phyloP scores from a whole-genome alignment of 495 filamentous ascomycete genomes.

The Neurospora tetrasperma region DNA sequence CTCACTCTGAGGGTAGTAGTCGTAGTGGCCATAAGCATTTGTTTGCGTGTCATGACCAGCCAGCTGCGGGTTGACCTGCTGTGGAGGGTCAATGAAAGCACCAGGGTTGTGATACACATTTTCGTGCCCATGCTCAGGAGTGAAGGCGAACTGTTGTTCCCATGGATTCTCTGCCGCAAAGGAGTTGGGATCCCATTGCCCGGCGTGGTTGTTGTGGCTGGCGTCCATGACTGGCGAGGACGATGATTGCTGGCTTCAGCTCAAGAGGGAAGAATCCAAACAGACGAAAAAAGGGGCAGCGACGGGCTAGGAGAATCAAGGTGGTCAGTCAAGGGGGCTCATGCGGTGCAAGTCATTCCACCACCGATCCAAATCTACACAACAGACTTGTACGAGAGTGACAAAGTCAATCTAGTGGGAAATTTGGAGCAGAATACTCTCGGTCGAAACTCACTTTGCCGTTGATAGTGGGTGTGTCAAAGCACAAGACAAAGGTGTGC shows the following conservation, averaged over 20 bases:
- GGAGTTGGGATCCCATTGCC: slow-evolving; percentile 17
- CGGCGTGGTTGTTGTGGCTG: slow-evolving; percentile 11
- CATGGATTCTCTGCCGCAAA: slow-evolving; percentile 10
- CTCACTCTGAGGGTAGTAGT: slow-evolving; percentile 11
- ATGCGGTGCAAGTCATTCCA: not conserved
- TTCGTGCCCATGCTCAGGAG: slow-evolving; percentile 8
- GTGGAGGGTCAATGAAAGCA: slow-evolving; percentile 7
- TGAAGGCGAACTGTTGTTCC: slow-evolving; percentile 20
- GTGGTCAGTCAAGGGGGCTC: not conserved
- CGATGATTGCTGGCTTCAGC: not conserved
- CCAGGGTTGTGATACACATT: slow-evolving; percentile 13
- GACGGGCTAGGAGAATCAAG: not conserved
- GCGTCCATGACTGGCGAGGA: slow-evolving; percentile 15
- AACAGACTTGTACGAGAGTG: not conserved
- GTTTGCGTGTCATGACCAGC: slow-evolving; percentile 11
- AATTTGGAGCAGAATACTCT: not conserved
- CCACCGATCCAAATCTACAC: not conserved
- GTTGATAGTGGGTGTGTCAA: not conserved
- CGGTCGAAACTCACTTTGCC: not conserved
- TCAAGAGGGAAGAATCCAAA: not conserved
- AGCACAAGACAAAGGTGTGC: not conserved
- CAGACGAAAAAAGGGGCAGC: not conserved
- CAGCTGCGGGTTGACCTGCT: slow-evolving; percentile 15
- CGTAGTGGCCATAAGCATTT: slow-evolving; percentile 10
- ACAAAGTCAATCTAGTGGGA: not conserved